Evolutionary conservation across 495 filamentous ascomycete species (phyloP).

Genomic region (Cenococcum geophilum): DNA sequence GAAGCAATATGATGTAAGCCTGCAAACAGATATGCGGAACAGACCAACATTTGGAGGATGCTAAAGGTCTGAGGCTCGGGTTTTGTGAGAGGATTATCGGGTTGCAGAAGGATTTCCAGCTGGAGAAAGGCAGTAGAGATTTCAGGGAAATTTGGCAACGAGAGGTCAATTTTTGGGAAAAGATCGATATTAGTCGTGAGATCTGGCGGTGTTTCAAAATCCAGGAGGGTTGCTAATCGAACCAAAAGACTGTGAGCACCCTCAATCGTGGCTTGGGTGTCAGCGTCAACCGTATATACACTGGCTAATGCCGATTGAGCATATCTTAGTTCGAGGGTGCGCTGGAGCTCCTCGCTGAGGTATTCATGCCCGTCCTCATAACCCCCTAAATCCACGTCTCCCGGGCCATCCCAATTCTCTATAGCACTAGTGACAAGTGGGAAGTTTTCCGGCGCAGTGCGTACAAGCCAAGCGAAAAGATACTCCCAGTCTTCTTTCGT

Average conservation of each 20-base stretch:
- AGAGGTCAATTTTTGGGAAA: conserved; percentile 28
- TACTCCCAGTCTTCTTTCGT: conserved; percentile 59
- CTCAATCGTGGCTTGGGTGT: conserved; percentile 52
- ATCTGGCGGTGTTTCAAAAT: conserved; percentile 49
- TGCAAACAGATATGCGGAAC: conserved; percentile 61
- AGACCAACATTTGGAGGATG: conserved; percentile 61
- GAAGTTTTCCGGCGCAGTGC: conserved; percentile 48
- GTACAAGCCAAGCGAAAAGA: conserved; percentile 76
- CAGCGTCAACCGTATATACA: conserved; percentile 61
- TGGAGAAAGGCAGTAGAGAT: conserved; percentile 45
- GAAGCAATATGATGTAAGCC: conserved; percentile 54
- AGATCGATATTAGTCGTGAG: conserved; percentile 33
- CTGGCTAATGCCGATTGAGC: conserved; percentile 66
- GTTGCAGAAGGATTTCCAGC: conserved; percentile 52
- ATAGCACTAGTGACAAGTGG: conserved; percentile 52
- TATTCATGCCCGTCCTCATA: conserved; percentile 48
- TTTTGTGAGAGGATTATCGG: conserved; percentile 60
- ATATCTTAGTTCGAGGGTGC: conserved; percentile 55
- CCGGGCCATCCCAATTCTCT: conserved; percentile 72
- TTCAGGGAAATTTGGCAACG: conserved; percentile 39
- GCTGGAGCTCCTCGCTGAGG: conserved; percentile 48
- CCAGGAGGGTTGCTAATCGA: conserved; percentile 55
- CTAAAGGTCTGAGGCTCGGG: conserved; percentile 55
- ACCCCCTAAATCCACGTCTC: conserved; percentile 71
- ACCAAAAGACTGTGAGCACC: conserved; percentile 57